Evolutionary conservation across 2,329 filamentous ascomycete genomes (phyloP).

Genomic region (Colletotrichum neosansevieriae): DNA sequence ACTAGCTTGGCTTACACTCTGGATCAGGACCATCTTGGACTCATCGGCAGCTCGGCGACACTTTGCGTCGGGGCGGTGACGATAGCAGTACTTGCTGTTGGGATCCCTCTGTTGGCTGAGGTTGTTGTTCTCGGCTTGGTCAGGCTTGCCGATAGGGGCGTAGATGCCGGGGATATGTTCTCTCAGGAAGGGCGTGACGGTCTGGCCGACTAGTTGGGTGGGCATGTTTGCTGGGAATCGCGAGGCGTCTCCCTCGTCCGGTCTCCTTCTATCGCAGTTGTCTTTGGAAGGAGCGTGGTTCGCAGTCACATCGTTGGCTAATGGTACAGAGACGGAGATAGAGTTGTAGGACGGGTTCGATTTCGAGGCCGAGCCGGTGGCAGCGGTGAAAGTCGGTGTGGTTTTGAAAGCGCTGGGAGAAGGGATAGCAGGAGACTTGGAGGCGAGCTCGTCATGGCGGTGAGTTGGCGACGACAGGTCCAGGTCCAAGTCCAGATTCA

Average conservation of each 20-base stretch:
- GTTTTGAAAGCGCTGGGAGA: constrained; percentile 34
- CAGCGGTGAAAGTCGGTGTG: constrained; percentile 33
- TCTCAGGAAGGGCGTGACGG: constrained; percentile 87
- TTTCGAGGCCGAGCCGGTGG: not conserved
- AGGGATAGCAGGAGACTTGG: constrained; percentile 15
- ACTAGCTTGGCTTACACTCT: constrained; percentile 71
- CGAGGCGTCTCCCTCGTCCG: constrained; percentile 61
- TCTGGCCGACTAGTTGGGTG: constrained; percentile 77
- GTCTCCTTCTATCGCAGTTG: constrained; percentile 64
- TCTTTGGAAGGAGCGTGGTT: constrained; percentile 46
- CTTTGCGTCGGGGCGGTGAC: constrained; percentile 93
- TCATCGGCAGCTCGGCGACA: constrained; percentile 94
- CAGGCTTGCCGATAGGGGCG: constrained; percentile 77
- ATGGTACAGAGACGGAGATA: not conserved
- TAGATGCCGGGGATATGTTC: constrained; percentile 93
- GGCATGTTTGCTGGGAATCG: constrained; percentile 67
- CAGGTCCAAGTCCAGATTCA: constrained; percentile 17
- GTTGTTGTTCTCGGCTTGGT: constrained; percentile 54
- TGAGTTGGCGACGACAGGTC: constrained; percentile 33
- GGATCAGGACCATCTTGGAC: constrained; percentile 94
- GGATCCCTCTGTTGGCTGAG: constrained; percentile 54
- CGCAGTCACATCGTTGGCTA: constrained; percentile 34
- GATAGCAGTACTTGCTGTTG: constrained; percentile 95
- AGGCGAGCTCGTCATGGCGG: constrained; percentile 26
- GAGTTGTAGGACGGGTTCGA: not conserved